Evolutionary conservation across 2,329 filamentous ascomycete species (phyloP), one percentile per base, ranked within the genome.

Genomic region (Furcasterigmium sp.): DNA sequence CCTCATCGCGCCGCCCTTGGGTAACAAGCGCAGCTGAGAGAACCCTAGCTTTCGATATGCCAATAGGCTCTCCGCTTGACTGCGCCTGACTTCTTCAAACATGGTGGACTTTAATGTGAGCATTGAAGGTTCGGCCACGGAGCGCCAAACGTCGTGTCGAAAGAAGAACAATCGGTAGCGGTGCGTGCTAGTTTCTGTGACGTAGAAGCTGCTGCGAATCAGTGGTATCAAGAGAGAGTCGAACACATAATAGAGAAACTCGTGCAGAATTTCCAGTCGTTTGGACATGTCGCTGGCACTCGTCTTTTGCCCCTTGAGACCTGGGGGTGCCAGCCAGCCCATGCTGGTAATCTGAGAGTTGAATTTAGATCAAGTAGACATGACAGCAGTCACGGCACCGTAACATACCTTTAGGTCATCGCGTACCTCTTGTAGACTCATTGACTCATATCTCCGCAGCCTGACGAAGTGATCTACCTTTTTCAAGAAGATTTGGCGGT

Each of bases 211-310:
- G 49, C 80, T 82, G 26, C 87, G 81, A 38, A 97, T 77, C 8
- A 98, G 73, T 9, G 93, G 91, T 53, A 97, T 86, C 44, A 98
- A 59, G 18, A 96, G 73, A 0, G 91, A 96, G 62, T 98, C 93
- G 55, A 98, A 93, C 4, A 95, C 52, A 59, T 91, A 98, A 65
- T 96, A 97, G 7, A 97, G 56, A 45, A 97, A 82, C 60, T 98
- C 93, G 42, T 82, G 66, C 39, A 96, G 78, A 0, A 97, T 73
- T 56, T 96, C 87, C 20, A 68, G 70, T 10, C 91, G 82, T 62
- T 96, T 97, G 7, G 68, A 65, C 23, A 78, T 70, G 56, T 97
- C 91, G 0, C 84, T 82, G 46, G 73, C 70, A 46, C 85, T 85
- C 39, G 85, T 69, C 43, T 84, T 91, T 9, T 61, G 56, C 3